These are phyloP conservation scores for Trichosporon ovoides DNA, from an alignment of 1,284 basidiomycete genomes.

Conservation along the genomic window DNA sequence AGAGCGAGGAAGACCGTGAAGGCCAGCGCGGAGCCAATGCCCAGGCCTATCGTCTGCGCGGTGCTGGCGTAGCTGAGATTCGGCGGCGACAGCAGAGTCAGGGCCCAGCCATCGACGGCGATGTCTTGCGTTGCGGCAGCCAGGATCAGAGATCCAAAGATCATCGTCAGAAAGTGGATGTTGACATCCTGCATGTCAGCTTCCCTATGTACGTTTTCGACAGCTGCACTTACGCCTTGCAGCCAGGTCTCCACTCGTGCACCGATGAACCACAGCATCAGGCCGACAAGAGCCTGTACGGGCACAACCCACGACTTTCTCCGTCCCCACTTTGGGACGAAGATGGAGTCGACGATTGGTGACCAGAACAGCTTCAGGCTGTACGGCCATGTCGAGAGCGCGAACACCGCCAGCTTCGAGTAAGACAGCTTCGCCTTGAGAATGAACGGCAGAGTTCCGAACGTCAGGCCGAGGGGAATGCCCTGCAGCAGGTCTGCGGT, in stretches of 20 bases:
- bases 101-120: slow-evolving; percentile 97
- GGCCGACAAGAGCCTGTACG: slow-evolving; percentile 86
- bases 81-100: slow-evolving; percentile 90
- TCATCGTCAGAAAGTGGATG: slow-evolving; percentile 70
- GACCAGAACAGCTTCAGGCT: slow-evolving; percentile 97
- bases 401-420: slow-evolving; percentile 92
- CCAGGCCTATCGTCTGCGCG: slow-evolving; percentile 95
- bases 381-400: slow-evolving; percentile 92
- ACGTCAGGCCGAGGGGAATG: slow-evolving; percentile 70
- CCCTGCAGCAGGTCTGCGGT: slow-evolving; percentile 67
- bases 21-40: slow-evolving; percentile 91
- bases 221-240: slow-evolving; percentile 60
- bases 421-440: slow-evolving; percentile 92
- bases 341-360: slow-evolving; percentile 92
- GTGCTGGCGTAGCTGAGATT: slow-evolving; percentile 96
- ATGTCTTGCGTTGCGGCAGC: slow-evolving; percentile 99
- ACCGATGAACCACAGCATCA: slow-evolving; percentile 82
- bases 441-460: slow-evolving; percentile 92
- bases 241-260: slow-evolving; percentile 72
- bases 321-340: slow-evolving; percentile 66
- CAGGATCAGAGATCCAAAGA: slow-evolving; percentile 87
- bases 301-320: slow-evolving; percentile 99
- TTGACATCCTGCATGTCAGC: slow-evolving; percentile 64
- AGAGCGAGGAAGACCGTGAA: slow-evolving; percentile 98
- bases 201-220: neutral